A percentile compares a stretch with the other conserved stretches of the same genome.
Conservation (phyloP, 352 stramenopile species). For the Saprolegnia diclina region DNA sequence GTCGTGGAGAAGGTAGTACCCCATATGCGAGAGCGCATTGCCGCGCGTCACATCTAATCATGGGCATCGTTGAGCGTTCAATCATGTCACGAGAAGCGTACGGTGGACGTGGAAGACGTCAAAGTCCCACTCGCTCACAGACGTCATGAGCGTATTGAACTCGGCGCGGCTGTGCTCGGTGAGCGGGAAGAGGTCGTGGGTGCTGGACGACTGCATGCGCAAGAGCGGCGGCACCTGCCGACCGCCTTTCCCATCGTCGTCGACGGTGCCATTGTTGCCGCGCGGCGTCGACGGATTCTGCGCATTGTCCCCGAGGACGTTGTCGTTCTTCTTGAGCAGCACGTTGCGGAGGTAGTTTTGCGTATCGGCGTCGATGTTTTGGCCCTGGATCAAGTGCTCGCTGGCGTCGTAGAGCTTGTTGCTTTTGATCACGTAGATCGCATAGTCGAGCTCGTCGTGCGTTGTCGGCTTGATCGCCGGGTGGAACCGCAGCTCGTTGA, state of each 20-base stretch:
- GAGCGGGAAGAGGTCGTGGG: slow-evolving; percentile 23
- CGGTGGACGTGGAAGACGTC: slow-evolving; percentile 68
- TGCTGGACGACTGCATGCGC: slow-evolving; percentile 20
- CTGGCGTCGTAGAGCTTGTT: slow-evolving; percentile 80
- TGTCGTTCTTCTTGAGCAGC: slow-evolving; percentile 41
- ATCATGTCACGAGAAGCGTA: too few species aligned
- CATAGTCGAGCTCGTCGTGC: slow-evolving; percentile 64
- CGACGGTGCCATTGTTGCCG: neutral
- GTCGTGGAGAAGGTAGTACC: slow-evolving; percentile 70
- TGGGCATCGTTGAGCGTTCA: too few species aligned
- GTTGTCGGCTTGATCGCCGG: slow-evolving; percentile 48
- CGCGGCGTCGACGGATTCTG: neutral
- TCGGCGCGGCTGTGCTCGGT: neutral
- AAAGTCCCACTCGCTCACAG: slow-evolving; percentile 57
- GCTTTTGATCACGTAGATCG: slow-evolving; percentile 82
- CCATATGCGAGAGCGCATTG: slow-evolving; percentile 69
- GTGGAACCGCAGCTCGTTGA: slow-evolving; percentile 77
- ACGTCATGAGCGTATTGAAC: slow-evolving; percentile 48
- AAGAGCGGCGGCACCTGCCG: neutral
- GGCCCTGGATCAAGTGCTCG: slow-evolving; percentile 51
- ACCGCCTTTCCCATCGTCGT: slow-evolving; percentile 8
- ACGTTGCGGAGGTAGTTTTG: slow-evolving; percentile 80
- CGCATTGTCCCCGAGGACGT: neutral
- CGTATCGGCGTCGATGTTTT: slow-evolving; percentile 72
- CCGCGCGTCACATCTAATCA: slow-evolving; percentile 49